Evolutionary conservation across 2,329 filamentous ascomycete genomes (phyloP).

Genomic region (Colletotrichum sp.): DNA sequence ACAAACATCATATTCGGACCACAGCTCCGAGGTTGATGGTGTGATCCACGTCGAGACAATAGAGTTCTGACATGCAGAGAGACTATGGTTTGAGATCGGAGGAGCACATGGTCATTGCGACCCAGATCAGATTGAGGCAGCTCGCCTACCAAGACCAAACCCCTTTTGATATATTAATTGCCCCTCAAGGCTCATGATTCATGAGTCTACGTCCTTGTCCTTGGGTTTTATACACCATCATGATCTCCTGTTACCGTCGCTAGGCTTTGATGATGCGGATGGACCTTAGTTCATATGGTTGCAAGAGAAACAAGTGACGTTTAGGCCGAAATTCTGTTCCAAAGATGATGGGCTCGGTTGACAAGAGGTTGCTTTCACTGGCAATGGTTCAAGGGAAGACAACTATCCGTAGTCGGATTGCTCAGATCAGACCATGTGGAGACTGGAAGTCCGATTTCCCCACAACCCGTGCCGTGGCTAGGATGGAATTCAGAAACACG

Average conservation of each 20-base stretch:
- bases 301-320: not conserved
- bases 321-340: not conserved
- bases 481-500: not conserved
- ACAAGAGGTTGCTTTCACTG: not conserved
- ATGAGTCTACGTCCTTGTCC: not conserved
- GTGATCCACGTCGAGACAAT: not conserved
- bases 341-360: not conserved
- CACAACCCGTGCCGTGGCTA: not conserved
- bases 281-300: not conserved
- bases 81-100: not conserved
- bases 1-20: not conserved
- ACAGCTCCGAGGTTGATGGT: not conserved
- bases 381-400: not conserved
- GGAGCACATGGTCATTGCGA: not conserved
- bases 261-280: not conserved
- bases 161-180: not conserved
- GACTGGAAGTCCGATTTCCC: not conserved
- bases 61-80: not conserved
- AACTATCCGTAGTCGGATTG: not conserved
- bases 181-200: not conserved
- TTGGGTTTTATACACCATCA: not conserved
- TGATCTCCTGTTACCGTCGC: not conserved
- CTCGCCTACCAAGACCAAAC: not conserved
- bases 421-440: not conserved
- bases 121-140: not conserved